Base-by-base conservation (phyloP, 805 yeast species). In the Ogataea ramenticola region DNA sequence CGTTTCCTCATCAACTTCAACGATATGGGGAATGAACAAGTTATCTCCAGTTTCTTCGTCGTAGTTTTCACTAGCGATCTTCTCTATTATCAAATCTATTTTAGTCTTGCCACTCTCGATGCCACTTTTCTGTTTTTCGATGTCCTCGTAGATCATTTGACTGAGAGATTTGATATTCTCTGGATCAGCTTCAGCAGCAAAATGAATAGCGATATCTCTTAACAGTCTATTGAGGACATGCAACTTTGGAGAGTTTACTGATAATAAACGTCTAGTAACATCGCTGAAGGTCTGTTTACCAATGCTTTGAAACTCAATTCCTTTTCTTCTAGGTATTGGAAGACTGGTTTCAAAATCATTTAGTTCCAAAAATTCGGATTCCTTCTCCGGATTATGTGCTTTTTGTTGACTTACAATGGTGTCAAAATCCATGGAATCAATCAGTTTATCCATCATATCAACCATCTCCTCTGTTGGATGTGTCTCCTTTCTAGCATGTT, bases 361-460 rank as follows among this genome's bases (percentile, higher is more conserved):
- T 14, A 55, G 34, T 31, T 58, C 62, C 3, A 54, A 49, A 36
- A 36, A 54, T 14, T 21, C 35, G 24, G 37, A 31, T 26, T 55
- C 60, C 2, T 36, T 38, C 15, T 20, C 21, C 3, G 37, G 37
- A 34, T 19, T 20, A 9, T 15, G 17, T 9, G n/a, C 17, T 17
- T n/a, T 36, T 4, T 11, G n/a, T n/a, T n/a, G n/a, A n/a, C 17
- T 15, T 21, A 10, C 21, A 6, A 5, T 49, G 37, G 3, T 34
- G 42, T 59, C 64, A n/a, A 76, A 49, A 50, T 73, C 76, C 71
- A 77, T 61, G 2, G 55, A 47, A 14, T 69, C 66, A 14, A 80
- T 66, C 31, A 67, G 62, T 14, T 64, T 51, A 15, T 64, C 69
- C 81, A 78, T 76, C 10, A 59, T 38, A 0, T 52, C 53, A 36